phyloP scores from a whole-genome alignment of 805 yeast genomes.

The Lipomyces kockii region DNA sequence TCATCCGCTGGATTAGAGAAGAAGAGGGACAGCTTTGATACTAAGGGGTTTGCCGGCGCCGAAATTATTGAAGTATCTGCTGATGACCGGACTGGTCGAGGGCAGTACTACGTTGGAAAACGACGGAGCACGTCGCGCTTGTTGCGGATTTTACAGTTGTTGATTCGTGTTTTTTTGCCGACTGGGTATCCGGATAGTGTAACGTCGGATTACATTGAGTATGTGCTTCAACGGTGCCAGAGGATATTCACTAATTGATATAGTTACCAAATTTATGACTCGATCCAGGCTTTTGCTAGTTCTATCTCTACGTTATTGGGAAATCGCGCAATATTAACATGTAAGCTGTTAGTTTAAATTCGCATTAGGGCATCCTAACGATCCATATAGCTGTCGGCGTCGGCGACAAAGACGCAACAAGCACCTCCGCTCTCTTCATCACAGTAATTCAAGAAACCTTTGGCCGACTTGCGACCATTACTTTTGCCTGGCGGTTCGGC shows the following conservation, averaged over 20 bases:
- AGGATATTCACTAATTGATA: neutral
- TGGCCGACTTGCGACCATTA: slow-evolving; percentile 47
- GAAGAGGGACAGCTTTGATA: neutral
- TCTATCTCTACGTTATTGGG: slow-evolving; percentile 46
- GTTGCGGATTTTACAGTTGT: slow-evolving; percentile 33
- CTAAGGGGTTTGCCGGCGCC: neutral
- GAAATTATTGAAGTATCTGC: slow-evolving; percentile 16
- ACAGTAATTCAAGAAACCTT: slow-evolving; percentile 46
- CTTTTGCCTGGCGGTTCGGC: slow-evolving; percentile 47
- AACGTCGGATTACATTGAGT: slow-evolving; percentile 42
- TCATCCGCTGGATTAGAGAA: neutral
- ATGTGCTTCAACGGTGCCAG: slow-evolving; percentile 9
- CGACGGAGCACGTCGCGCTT: slow-evolving; percentile 11
- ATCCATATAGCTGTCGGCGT: slow-evolving; percentile 45
- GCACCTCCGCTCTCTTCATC: slow-evolving; percentile 47
- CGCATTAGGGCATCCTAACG: neutral
- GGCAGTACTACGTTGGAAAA: neutral
- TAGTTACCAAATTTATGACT: slow-evolving; percentile 46
- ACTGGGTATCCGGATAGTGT: slow-evolving; percentile 48
- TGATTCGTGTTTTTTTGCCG: slow-evolving; percentile 45
- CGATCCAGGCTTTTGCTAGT: slow-evolving; percentile 47
- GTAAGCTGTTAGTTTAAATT: slow-evolving; percentile 2
- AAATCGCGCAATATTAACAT: slow-evolving; percentile 44
- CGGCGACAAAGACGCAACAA: slow-evolving; percentile 46
- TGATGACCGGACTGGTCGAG: neutral